Evolutionary conservation across 345 rosid genomes (phyloP), one percentile per base, ranked within the genome.

Genomic region (Turritis glabra): DNA sequence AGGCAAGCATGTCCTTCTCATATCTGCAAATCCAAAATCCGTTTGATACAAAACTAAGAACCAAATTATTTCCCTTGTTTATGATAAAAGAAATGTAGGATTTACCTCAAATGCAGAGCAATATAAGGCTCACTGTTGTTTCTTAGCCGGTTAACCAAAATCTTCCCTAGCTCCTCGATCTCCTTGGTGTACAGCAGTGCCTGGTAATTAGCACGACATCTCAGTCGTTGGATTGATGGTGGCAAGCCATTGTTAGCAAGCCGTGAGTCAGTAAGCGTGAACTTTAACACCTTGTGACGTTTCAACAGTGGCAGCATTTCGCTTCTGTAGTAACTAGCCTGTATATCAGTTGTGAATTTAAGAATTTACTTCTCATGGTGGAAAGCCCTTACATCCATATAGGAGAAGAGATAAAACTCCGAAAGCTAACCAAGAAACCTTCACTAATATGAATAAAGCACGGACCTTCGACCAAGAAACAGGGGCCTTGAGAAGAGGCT

Each of bases 401-500:
- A 57, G 74, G 67, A 66, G 43, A 37, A 59, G 64, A 53, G 76
- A 52, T 57, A 2, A 37, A 25, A 30, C 30, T 27, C 21, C 10
- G 9, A 26, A 61, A 11, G 4, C 6, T 26, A 72, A 22, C 57
- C 40, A 77, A 8, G 29, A 58, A 55, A 76, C 21, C 43, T 46
- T 48, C n/a, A 32, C 51, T 56, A 72, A 35, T 17, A 58, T 9
- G n/a, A 12, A 50, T 25, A 29, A 19, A 46, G 43, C 61, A 5
- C 83, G 40, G 23, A 94, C 98, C 99, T 87, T 94, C 0, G 99
- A 94, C 99, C 98, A 94, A n/a, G 99, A 94, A 77, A 94, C 79
- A 29, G 99, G 98, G 51, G 97, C 97, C 82, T 85, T 94, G 63
- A 79, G 46, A 35, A 83, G 84, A 50, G 96, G 96, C 72, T 86